Percentiles rank a stretch among this genome's conserved stretches.
These are phyloP conservation scores for Podila epicladia DNA, from an alignment of 192 early-diverging fungal species.

Conservation along the genomic window DNA sequence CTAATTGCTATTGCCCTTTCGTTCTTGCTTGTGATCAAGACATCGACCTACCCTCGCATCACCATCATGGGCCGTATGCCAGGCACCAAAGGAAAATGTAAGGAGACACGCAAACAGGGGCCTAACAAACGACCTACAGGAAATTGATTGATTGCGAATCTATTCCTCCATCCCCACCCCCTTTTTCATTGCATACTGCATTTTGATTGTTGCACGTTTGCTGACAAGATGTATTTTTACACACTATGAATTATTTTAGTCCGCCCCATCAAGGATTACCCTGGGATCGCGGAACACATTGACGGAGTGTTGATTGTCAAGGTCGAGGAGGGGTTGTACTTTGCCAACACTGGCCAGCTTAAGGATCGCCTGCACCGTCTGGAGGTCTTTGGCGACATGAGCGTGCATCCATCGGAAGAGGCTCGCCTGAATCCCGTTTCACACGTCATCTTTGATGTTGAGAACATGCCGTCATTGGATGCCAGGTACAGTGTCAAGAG, in stretches of 20 bases:
- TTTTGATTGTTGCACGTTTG: too few species aligned
- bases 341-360: conserved; percentile 97
- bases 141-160: background rate
- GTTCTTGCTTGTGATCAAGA: conserved; percentile 90
- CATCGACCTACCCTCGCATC: conserved; percentile 87
- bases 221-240: background rate
- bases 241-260: conserved; percentile 65
- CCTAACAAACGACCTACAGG: too few species aligned
- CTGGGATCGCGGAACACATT: conserved; percentile 74
- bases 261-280: conserved; percentile 71
- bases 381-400: conserved; percentile 94
- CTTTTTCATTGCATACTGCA: too few species aligned
- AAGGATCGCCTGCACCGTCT: conserved; percentile 93
- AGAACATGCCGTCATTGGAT: conserved; percentile 89
- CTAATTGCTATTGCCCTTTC: conserved; percentile 89
- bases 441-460: conserved; percentile 92
- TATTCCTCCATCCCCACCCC: background rate
- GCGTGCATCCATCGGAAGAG: conserved; percentile 93
- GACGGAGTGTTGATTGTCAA: conserved; percentile 89
- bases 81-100: conserved; percentile 42
- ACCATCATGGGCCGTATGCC: conserved; percentile 71
- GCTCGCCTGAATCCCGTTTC: conserved; percentile 80
- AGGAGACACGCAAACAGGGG: background rate
- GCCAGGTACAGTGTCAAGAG: conserved; percentile 72
- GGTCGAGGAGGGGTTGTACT: conserved; percentile 94